phyloP scores from a whole-genome alignment of 2,329 filamentous ascomycete species.

The Epichloe festucae region DNA sequence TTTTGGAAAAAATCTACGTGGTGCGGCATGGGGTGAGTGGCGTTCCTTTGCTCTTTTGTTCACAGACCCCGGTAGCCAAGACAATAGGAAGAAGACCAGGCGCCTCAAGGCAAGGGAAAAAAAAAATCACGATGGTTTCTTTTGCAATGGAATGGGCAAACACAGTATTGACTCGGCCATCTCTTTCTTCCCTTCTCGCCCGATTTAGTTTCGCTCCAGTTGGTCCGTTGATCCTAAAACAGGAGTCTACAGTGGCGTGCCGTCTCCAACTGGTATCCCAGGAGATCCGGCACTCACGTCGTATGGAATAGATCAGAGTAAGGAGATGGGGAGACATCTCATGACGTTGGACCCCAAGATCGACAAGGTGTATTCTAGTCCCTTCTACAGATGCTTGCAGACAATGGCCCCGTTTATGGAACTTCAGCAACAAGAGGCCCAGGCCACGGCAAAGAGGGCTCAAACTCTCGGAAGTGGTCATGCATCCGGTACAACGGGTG shows the following conservation, averaged over 20 bases:
- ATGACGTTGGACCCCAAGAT: conserved; percentile 50
- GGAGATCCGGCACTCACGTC: conserved; percentile 79
- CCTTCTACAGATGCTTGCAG: conserved; percentile 80
- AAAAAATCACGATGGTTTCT: conserved; percentile 3
- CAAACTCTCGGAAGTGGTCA: not conserved
- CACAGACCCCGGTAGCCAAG: not conserved
- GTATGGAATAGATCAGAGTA: conserved; percentile 73
- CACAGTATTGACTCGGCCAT: not conserved
- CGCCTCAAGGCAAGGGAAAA: not conserved
- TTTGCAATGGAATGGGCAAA: not conserved
- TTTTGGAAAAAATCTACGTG: conserved; percentile 60
- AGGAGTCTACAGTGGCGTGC: conserved; percentile 63
- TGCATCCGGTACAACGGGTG: not conserved
- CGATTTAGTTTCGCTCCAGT: conserved; percentile 66
- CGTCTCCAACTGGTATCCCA: conserved; percentile 75
- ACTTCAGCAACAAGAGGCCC: conserved; percentile 20
- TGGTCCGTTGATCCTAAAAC: conserved; percentile 76
- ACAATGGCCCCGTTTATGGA: conserved; percentile 60
- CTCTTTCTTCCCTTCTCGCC: not conserved
- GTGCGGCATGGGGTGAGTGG: conserved; percentile 59
- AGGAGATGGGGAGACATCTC: conserved; percentile 60
- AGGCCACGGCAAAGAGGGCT: not conserved
- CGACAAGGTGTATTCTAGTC: conserved; percentile 68
- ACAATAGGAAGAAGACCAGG: conserved; percentile 2
- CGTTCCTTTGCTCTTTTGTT: not conserved